Evolutionary conservation across 2,329 filamentous ascomycete genomes (phyloP).

Genomic region (Salinomyces thailandicus): DNA sequence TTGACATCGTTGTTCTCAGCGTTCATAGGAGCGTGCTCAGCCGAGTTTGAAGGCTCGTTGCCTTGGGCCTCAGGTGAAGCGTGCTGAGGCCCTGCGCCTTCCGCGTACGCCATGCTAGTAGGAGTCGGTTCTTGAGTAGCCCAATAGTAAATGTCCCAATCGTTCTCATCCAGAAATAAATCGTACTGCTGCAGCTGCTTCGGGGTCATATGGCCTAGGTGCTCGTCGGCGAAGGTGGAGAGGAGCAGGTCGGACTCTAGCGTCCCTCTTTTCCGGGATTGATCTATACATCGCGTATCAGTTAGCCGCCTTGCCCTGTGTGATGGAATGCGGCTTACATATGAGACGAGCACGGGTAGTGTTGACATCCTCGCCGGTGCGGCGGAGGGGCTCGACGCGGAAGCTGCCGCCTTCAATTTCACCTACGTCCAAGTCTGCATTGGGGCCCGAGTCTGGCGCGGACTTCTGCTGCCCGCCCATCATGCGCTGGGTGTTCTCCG

Average conservation of each 20-base stretch:
- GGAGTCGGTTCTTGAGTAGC: conserved; percentile 69
- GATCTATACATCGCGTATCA: conserved; percentile 50
- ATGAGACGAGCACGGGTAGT: conserved; percentile 84
- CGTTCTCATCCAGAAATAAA: conserved; percentile 91
- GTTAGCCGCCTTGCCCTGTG: conserved; percentile 9
- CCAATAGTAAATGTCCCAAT: conserved; percentile 99
- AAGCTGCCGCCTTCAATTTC: conserved; percentile 82
- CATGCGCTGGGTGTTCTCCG: conserved; percentile 55
- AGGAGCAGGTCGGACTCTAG: conserved; percentile 93
- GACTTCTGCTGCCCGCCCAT: conserved; percentile 51
- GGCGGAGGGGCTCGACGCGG: conserved; percentile 77
- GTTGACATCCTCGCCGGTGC: conserved; percentile 68
- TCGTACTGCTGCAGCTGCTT: conserved; percentile 77
- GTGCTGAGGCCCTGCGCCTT: conserved; percentile 38
- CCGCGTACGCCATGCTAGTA: conserved; percentile 47
- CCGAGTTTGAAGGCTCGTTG: conserved; percentile 18
- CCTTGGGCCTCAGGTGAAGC: conserved; percentile 37
- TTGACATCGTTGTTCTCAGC: conserved; percentile 11
- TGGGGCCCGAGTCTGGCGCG: conserved; percentile 36
- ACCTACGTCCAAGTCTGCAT: conserved; percentile 65
- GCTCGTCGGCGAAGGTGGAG: conserved; percentile 79
- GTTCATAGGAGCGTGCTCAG: not conserved
- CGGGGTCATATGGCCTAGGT: conserved; percentile 63
- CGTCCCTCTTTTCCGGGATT: conserved; percentile 90
- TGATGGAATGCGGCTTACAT: conserved; percentile 38